Conservation (phyloP, 2,329 filamentous ascomycete species). For the Stagonosporopsis rhizophila region DNA sequence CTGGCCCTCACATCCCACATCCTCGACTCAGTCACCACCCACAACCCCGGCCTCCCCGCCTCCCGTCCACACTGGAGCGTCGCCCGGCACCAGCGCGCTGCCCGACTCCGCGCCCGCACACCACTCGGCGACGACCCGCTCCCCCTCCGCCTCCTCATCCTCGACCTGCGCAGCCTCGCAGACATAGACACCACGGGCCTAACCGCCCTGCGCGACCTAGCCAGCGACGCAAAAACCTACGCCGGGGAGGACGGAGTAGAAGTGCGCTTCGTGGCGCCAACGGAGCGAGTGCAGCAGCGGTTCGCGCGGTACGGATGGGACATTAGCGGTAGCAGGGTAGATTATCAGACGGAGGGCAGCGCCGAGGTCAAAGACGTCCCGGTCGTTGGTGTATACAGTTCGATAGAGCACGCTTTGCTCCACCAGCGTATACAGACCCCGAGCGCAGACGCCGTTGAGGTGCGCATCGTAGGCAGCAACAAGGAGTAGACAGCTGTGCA, state of each 20-base stretch:
- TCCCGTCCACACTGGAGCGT: conserved; percentile 61
- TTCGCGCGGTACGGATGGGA: conserved; percentile 48
- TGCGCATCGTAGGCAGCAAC: too few species aligned
- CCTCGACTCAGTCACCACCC: conserved; percentile 59
- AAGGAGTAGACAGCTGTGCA: too few species aligned
- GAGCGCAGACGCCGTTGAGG: too few species aligned
- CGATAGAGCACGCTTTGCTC: too few species aligned
- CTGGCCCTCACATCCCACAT: conserved; percentile 59
- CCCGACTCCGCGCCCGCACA: conserved; percentile 53
- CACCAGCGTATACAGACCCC: too few species aligned
- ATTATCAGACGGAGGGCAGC: too few species aligned
- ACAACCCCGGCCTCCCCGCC: conserved; percentile 51
- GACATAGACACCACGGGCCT: conserved; percentile 64
- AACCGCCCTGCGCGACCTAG: conserved; percentile 57
- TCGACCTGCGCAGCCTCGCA: conserved; percentile 61
- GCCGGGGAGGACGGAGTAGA: conserved; percentile 56
- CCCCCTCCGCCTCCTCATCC: conserved; percentile 57
- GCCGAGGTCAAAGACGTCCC: too few species aligned
- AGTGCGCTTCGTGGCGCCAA: conserved; percentile 59
- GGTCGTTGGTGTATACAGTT: too few species aligned
- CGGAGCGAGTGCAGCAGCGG: conserved; percentile 46
- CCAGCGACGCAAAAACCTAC: conserved; percentile 58
- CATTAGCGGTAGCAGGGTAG: too few species aligned
- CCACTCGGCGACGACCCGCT: conserved; percentile 49
- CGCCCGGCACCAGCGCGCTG: conserved; percentile 57